Percentiles rank a stretch among this genome's conserved stretches.
Evolutionary conservation across 2,329 filamentous ascomycete genomes (phyloP).

Genomic region (Alternaria rosae): DNA sequence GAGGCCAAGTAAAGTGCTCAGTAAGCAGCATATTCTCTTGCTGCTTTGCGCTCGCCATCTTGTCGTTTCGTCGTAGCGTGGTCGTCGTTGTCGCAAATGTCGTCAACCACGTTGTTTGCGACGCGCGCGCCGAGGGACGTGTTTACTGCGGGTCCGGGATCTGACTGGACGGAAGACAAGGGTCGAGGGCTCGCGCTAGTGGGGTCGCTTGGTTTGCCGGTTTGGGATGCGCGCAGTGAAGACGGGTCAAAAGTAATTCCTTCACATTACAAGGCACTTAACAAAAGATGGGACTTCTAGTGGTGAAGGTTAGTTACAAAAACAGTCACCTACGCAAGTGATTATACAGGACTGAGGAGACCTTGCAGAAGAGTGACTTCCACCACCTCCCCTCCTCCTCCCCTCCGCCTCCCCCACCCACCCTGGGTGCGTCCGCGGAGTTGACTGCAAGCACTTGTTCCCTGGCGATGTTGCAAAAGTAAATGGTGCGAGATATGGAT

Average conservation of each 20-base stretch:
- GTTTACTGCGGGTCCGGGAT: slow-evolving; percentile 27
- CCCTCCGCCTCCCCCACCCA: too few relatives aligned
- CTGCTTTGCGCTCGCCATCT: slow-evolving; percentile 56
- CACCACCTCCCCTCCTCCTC: too few relatives aligned
- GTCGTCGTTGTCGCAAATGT: slow-evolving; percentile 15
- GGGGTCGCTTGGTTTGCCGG: slow-evolving; percentile 5
- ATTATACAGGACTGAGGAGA: too few relatives aligned
- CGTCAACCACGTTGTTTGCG: slow-evolving; percentile 24
- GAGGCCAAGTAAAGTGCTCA: slow-evolving; percentile 95
- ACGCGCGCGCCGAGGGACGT: slow-evolving; percentile 28
- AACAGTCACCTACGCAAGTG: too few relatives aligned
- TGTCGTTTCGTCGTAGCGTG: slow-evolving; percentile 4
- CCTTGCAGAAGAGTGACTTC: too few relatives aligned
- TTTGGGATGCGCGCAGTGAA: neutral
- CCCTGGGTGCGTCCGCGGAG: neutral
- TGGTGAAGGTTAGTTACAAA: too few relatives aligned
- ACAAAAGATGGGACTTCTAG: too few relatives aligned
- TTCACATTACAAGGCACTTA: too few relatives aligned
- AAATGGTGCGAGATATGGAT: too few relatives aligned
- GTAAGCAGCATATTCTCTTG: slow-evolving; percentile 74
- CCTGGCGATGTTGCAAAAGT: too few relatives aligned
- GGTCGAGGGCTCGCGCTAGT: slow-evolving; percentile 14
- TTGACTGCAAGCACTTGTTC: too few relatives aligned
- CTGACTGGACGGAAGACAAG: slow-evolving; percentile 15
- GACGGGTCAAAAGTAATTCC: too few relatives aligned